Evolutionary conservation across 345 rosid genomes (phyloP), one percentile per base, ranked within the genome.

Genomic region (Physaria fendleri): DNA sequence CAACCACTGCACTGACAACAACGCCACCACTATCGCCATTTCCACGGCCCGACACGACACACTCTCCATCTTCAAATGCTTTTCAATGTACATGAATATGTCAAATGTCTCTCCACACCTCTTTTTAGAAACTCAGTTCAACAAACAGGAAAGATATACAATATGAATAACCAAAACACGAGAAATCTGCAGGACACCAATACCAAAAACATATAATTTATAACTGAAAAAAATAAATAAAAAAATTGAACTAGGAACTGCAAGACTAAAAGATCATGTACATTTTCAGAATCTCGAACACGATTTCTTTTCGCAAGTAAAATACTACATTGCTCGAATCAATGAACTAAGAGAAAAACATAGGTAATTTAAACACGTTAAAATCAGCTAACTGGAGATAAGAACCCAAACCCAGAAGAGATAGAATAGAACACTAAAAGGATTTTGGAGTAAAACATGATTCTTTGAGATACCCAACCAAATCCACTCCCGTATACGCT

Each of bases 241-340:
- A 4, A 62, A 49, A 38, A 24, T 33, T 50, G 7, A 8, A 18
- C 29, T 28, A 11, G 6, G 5, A 6, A 39, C 17, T 45, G 23
- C 3, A 20, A 2, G 10, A 2, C 27, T 15, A 47, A 57, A 28
- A n/a, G 39, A 38, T 29, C 9, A 2, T 12, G 62, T n/a, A 8
- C 5, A 25, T 5, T 29, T 30, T 30, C 18, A 23, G 6, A 33
- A 34, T 23, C 16, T 43, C 21, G 6, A 43, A 34, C 33, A 34
- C 5, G 22, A 34, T 24, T 29, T 35, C 18, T 23, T 23, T 30
- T 15, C 3, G 6, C 8, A 14, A 53, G 35, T 32, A 23, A 30
- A 50, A 67, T 12, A 67, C 59, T 22, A 47, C 23, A 38, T 2
- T 67, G 16, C n/a, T 66, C 22, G 29, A 49, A 25, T 58, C 12